These are phyloP conservation scores for Brassica carinata DNA, from an alignment of 345 rosid species.

Conservation along the genomic window DNA sequence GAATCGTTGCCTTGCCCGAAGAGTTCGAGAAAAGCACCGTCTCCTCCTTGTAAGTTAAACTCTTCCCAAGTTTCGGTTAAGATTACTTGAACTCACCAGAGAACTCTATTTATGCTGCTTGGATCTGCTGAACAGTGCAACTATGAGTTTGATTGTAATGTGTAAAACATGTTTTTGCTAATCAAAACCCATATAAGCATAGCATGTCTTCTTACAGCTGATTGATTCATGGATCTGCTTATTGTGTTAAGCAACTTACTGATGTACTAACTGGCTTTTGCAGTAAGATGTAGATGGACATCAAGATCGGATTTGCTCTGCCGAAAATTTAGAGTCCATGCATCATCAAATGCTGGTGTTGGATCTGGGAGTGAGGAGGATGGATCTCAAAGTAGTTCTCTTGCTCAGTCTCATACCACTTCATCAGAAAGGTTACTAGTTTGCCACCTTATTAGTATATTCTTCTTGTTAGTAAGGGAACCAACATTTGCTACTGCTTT, in stretches of 20 bases:
- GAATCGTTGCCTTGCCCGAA: slow-evolving; percentile 57
- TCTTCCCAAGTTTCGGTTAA: slow-evolving; percentile 10
- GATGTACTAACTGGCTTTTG: slow-evolving; percentile 34
- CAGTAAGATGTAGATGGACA: slow-evolving; percentile 72
- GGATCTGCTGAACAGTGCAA: neutral
- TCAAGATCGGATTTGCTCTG: slow-evolving; percentile 40
- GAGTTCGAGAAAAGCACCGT: slow-evolving; percentile 41
- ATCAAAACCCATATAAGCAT: neutral
- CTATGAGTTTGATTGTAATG: neutral
- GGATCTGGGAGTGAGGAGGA: slow-evolving; percentile 79
- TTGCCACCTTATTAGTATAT: neutral
- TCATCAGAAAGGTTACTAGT: slow-evolving; percentile 64
- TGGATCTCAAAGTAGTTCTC: slow-evolving; percentile 46
- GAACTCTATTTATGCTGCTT: neutral
- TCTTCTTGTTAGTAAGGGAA: slow-evolving; percentile 5
- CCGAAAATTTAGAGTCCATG: slow-evolving; percentile 52
- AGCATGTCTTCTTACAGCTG: neutral
- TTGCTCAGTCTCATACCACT: slow-evolving; percentile 45
- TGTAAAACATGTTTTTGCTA: neutral
- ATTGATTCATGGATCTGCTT: slow-evolving; percentile 8
- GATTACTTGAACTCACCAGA: neutral
- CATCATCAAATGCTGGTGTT: slow-evolving; percentile 66
- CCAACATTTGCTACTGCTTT: slow-evolving; percentile 2
- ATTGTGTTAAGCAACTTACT: neutral
- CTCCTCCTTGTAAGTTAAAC: slow-evolving; percentile 52